phyloP scores from a whole-genome alignment of 2,329 filamentous ascomycete genomes.

The Pezicula carpinea region DNA sequence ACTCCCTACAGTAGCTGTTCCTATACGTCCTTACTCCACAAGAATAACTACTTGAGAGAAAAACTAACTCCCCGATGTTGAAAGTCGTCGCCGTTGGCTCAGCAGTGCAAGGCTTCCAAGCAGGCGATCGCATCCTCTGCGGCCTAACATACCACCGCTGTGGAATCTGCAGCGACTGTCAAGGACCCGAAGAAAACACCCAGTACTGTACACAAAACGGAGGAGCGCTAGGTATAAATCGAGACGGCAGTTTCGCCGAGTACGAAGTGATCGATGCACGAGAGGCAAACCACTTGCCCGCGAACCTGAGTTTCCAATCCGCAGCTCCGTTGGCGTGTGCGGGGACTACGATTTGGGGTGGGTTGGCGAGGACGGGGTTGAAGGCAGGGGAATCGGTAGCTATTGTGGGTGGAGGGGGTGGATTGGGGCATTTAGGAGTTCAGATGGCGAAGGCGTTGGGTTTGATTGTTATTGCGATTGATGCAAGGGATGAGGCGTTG shows the following conservation, averaged over 20 bases:
- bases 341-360: slow-evolving; percentile 41
- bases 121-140: slow-evolving; percentile 44
- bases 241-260: slow-evolving; percentile 52
- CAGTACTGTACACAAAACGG: slow-evolving; percentile 47
- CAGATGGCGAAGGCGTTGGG: slow-evolving; percentile 46
- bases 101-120: slow-evolving; percentile 23
- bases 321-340: slow-evolving; percentile 56
- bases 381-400: slow-evolving; percentile 34
- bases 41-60: no score
- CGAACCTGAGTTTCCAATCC: slow-evolving; percentile 41
- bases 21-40: no score
- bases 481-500: slow-evolving; percentile 49
- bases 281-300: slow-evolving; percentile 41
- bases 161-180: slow-evolving; percentile 47
- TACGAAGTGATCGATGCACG: slow-evolving; percentile 47
- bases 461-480: slow-evolving; percentile 46
- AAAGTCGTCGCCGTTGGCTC: slow-evolving; percentile 28
- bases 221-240: slow-evolving; percentile 43
- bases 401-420: slow-evolving; percentile 45
- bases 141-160: slow-evolving; percentile 49
- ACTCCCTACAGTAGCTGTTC: no score
- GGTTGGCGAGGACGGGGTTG: slow-evolving; percentile 29
- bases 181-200: slow-evolving; percentile 38
- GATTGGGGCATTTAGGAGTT: slow-evolving; percentile 47
- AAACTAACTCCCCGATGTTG: no score